Percentiles rank a stretch among this genome's conserved stretches.
These are phyloP conservation scores for Kappamyces sp. DNA, from an alignment of 192 early-diverging fungal genomes.

Conservation along the genomic window DNA sequence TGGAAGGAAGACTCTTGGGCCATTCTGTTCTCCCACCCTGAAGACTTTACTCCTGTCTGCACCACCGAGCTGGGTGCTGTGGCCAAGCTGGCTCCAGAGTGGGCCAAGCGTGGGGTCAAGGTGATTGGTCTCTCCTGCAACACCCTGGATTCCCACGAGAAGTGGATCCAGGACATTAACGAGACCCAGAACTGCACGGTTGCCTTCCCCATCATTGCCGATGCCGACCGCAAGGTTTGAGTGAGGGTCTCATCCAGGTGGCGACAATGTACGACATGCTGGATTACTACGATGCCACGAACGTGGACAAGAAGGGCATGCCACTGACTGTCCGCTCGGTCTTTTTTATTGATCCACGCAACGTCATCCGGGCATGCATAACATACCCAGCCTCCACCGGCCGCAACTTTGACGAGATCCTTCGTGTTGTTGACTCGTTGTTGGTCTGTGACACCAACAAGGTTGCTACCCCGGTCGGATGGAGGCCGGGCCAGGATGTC, in stretches of 20 bases:
- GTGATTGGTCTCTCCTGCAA: slow-evolving; percentile 93
- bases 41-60: slow-evolving; percentile 94
- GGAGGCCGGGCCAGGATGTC: slow-evolving; percentile 80
- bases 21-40: slow-evolving; percentile 97
- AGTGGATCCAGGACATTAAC: slow-evolving; percentile 93
- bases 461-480: slow-evolving; percentile 92
- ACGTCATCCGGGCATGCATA: slow-evolving; percentile 81
- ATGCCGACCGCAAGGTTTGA: slow-evolving; percentile 70
- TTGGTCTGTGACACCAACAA: slow-evolving; percentile 83
- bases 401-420: slow-evolving; percentile 95
- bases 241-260: slow-evolving; percentile 45
- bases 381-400: slow-evolving; percentile 90
- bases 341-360: slow-evolving; percentile 90
- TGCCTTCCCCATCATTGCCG: slow-evolving; percentile 92
- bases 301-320: slow-evolving; percentile 80
- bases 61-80: slow-evolving; percentile 95
- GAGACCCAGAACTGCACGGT: slow-evolving; percentile 70
- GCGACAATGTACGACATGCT: slow-evolving; percentile 95
- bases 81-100: slow-evolving; percentile 73
- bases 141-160: slow-evolving; percentile 69
- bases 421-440: slow-evolving; percentile 88
- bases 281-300: slow-evolving; percentile 87
- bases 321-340: slow-evolving; percentile 94
- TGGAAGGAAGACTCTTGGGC: slow-evolving; percentile 83
- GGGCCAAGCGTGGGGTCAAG: slow-evolving; percentile 73